A percentile compares a stretch with the other conserved stretches of the same genome.
Evolutionary conservation across 768 basidiomycete genomes (phyloP).

Genomic region (Heimioporus sp.): DNA sequence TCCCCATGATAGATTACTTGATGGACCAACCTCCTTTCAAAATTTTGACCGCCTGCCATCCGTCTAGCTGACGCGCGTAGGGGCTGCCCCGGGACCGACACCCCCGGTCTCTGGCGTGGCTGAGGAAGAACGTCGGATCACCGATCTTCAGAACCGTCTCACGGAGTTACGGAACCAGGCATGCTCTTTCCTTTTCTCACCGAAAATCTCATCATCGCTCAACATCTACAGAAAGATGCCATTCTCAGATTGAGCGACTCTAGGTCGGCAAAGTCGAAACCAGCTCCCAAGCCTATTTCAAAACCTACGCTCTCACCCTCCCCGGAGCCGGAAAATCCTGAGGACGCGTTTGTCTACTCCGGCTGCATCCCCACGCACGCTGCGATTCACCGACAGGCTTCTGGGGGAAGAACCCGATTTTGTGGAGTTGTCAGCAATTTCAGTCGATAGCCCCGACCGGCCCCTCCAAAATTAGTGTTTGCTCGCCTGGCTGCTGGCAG

Average conservation of each 20-base stretch:
- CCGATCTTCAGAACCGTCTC: constrained; percentile 42
- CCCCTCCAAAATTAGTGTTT: constrained; percentile 30
- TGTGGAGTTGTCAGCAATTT: constrained; percentile 43
- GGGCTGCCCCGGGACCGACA: constrained; percentile 13
- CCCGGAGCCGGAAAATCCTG: constrained; percentile 36
- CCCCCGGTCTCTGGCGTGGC: constrained; percentile 30
- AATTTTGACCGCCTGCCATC: not conserved
- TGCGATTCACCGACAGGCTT: constrained; percentile 62
- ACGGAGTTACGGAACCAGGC: constrained; percentile 40
- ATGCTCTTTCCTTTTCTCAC: constrained; percentile 9
- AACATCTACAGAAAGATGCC: constrained; percentile 24
- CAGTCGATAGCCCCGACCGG: constrained; percentile 44
- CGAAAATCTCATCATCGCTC: not conserved
- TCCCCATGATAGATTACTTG: constrained; percentile 3
- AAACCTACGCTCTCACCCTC: constrained; percentile 19
- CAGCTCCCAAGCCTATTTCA: constrained; percentile 3
- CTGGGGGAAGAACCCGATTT: constrained; percentile 64
- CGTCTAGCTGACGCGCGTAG: constrained; percentile 16
- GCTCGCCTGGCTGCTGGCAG: constrained; percentile 18
- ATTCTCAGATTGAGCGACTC: constrained; percentile 24
- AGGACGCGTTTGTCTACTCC: constrained; percentile 63
- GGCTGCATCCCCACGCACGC: constrained; percentile 47
- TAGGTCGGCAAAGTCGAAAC: constrained; percentile 10
- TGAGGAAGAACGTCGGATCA: constrained; percentile 43
- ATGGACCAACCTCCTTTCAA: constrained; percentile 6